Evolutionary conservation across 768 basidiomycete genomes (phyloP), one percentile per base, ranked within the genome.

Genomic region (Pulveroboletus ravenelii): DNA sequence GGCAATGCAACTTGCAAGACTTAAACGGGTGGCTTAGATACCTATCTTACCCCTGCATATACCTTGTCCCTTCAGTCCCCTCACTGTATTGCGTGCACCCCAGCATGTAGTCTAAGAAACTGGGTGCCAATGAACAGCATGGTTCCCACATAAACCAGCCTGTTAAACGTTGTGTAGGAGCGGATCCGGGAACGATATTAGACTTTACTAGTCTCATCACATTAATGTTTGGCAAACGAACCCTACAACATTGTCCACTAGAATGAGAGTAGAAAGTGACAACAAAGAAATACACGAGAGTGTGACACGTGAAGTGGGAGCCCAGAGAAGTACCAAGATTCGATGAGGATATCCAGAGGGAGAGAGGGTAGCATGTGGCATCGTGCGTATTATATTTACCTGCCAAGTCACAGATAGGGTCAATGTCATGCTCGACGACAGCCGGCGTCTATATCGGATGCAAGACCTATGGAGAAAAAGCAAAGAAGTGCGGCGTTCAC

Each of bases 401-500:
- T 23, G 12, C 17, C 15, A n/a, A n/a, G n/a, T n/a, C 18, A 18
- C 3, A 20, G 20, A 5, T 25, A 17, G 5, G 23, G 15, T 7
- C 1, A 14, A 27, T 25, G 27, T 10, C 4, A 40, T 47, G 20
- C 4, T 14, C 53, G 41, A 52, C 17, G 20, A 43, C 10, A 13
- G 7, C 17, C 20, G 17, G n/a, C n/a, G 14, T 30, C 30, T 32
- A 25, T 29, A 6, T 35, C 5, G 7, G 52, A 41, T 35, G 30
- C 12, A 10, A 53, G 43, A n/a, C 44, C 49, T 6, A 37, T 29
- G 1, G 60, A 64, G 27, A 69, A 56, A 51, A 69, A 70, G 6
- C 38, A 51, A 18, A 68, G 38, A 43, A 69, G 60, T 29, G 58
- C 64, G 15, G 52, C 34, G 42, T 55, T 69, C 42, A 69, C 69